phyloP scores from a whole-genome alignment of 129 eudicot genomes.

The Lonicera japonica region DNA sequence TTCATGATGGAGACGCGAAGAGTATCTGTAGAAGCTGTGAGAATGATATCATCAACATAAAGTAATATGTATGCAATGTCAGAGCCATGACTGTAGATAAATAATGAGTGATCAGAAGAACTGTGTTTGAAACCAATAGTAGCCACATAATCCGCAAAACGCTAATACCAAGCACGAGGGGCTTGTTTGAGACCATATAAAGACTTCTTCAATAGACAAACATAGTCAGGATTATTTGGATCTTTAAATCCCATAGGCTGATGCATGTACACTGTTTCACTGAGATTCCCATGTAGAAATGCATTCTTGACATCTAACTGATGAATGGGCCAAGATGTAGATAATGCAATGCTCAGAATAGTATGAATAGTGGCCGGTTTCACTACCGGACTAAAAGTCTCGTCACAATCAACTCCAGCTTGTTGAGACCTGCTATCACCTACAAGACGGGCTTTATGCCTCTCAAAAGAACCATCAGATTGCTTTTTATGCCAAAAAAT shows the following conservation, averaged over 20 bases:
- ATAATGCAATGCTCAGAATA: neutral
- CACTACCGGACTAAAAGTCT: neutral
- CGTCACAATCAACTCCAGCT: neutral
- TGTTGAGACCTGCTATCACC: neutral
- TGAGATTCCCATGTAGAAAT: neutral
- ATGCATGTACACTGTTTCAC: constrained; percentile 5
- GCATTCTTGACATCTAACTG: neutral
- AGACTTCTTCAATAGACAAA: neutral
- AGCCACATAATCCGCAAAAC: neutral
- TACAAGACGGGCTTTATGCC: neutral
- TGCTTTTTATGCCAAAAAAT: neutral
- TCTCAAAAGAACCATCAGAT: constrained; percentile 6
- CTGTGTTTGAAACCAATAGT: neutral
- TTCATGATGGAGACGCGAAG: neutral
- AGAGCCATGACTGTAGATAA: neutral
- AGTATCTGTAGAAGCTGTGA: neutral
- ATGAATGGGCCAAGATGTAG: neutral
- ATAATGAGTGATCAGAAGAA: neutral
- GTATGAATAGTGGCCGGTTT: neutral
- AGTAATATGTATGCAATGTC: neutral
- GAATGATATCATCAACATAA: constrained; percentile 9
- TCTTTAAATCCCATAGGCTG: too few species aligned
- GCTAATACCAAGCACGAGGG: neutral
- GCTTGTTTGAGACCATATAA: too few species aligned
- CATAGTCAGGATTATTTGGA: neutral